Evolutionary conservation across 306 rosid species (phyloP), one percentile per base, ranked within the genome.

Genomic region (Aeschynomene evenia): DNA sequence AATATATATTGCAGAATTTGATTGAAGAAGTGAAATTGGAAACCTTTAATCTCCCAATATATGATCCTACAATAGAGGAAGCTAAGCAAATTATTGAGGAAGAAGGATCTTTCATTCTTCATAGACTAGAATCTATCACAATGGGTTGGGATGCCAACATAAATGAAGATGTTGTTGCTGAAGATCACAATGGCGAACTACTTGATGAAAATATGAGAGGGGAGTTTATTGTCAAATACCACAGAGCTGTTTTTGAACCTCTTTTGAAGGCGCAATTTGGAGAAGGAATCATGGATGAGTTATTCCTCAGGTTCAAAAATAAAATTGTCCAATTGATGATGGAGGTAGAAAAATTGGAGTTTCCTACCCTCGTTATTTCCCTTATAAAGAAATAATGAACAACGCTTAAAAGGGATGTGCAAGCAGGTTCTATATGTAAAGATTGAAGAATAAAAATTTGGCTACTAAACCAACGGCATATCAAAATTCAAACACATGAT

Each of bases 1-100:
- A n/a, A n/a, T 26, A 7, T 31, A 19, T 12, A 12, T 0, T 40
- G 43, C 62, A 77, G 81, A 53, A 54, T 6, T 51, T 53, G 22
- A 24, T 71, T 21, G 73, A 77, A 48, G 81, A 63, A 19, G 67
- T 3, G 5, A 63, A 77, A 33, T 13, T 77, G 56, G 73, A 77
- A 4, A 3, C 22, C 7, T 77, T 76, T 62, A 33, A 69, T 11
- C 7, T 65, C 2, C 71, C 71, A 48, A 9, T 34, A 3, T 65
- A 46, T 29, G 58, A 48, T 0, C 71, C 71, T 9, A 65, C 31
- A 6, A 16, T 46, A 10, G 45, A 48, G 55, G 71, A 65, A 49
- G 34, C 48, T 28, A 65, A 3, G 15, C 12, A 28, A 21, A 15
- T 68, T 7, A 69, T 69, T 21, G 12, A 51, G 31, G 52, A 15